Evolutionary conservation across 2,329 filamentous ascomycete genomes (phyloP).

Genomic region (Fusarium anthophilum): DNA sequence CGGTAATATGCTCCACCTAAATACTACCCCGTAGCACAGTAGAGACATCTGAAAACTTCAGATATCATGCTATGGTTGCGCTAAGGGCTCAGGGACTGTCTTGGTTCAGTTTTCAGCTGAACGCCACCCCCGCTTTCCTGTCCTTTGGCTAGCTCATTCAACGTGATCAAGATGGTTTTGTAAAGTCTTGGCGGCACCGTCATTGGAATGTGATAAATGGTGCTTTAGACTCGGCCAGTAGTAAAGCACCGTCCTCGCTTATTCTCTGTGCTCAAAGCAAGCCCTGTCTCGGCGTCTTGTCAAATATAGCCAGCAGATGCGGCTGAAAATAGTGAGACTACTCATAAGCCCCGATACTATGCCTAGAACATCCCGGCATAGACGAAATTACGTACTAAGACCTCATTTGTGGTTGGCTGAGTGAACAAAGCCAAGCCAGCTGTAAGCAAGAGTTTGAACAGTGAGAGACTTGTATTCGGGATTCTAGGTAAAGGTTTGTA

Average conservation of each 20-base stretch:
- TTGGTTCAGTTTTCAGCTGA: not conserved
- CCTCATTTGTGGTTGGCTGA: not conserved
- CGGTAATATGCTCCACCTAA: not conserved
- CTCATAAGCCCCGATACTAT: not conserved
- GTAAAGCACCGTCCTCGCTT: not conserved
- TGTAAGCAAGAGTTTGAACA: not conserved
- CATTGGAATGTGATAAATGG: not conserved
- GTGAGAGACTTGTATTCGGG: too few species aligned
- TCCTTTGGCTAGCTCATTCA: too few species aligned
- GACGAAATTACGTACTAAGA: too few species aligned
- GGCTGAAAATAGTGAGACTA: not conserved
- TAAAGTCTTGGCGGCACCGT: fast-evolving
- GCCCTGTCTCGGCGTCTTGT: fast-evolving
- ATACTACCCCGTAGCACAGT: too few species aligned
- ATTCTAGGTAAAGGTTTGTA: too few species aligned
- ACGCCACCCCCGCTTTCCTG: not conserved
- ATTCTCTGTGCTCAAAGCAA: not conserved
- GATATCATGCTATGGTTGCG: fast-evolving
- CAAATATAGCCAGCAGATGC: not conserved
- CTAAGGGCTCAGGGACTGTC: not conserved
- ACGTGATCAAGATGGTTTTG: fast-evolving
- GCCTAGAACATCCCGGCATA: not conserved
- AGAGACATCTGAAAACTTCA: too few species aligned
- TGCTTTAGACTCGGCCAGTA: not conserved
- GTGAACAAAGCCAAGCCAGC: fast-evolving